Percentiles rank a stretch among this genome's conserved stretches.
phyloP scores from a whole-genome alignment of 176 grass and related monocot genomes.

The Oryza glaberrima region DNA sequence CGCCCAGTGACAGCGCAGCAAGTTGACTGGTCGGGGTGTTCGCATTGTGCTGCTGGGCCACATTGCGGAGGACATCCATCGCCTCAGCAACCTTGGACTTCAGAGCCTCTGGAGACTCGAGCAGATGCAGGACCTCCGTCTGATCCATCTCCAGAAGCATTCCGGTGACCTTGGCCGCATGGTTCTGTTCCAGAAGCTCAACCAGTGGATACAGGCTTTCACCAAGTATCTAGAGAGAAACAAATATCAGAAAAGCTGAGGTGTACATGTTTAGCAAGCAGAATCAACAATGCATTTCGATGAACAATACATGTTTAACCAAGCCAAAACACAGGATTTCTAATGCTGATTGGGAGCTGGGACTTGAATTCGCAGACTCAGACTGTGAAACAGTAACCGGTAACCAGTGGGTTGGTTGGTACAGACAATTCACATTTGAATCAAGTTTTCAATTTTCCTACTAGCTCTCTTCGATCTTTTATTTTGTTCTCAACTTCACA shows the following conservation, averaged over 20 bases:
- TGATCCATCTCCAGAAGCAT: conserved; percentile 99
- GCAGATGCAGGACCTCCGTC: conserved; percentile 88
- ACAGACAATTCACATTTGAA: not conserved
- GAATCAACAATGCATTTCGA: not conserved
- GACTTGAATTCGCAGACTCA: not conserved
- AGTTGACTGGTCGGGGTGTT: conserved; percentile 67
- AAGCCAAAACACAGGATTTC: not conserved
- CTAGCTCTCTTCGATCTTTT: not conserved
- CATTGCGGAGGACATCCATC: conserved; percentile 89
- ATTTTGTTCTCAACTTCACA: not conserved
- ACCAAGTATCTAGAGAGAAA: conserved; percentile 68
- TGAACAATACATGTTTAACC: not conserved
- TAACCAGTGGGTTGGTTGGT: not conserved
- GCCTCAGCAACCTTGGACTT: conserved; percentile 91
- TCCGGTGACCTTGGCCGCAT: conserved; percentile 82
- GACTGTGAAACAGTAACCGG: not conserved
- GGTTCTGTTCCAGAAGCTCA: conserved; percentile 77
- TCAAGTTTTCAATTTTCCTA: not conserved
- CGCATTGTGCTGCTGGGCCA: conserved; percentile 62
- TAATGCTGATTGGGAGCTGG: not conserved
- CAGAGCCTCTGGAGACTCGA: conserved; percentile 84
- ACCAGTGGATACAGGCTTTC: conserved; percentile 90
- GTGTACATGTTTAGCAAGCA: not conserved
- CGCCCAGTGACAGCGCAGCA: conserved; percentile 60
- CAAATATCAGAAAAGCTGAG: conserved; percentile 1